Evolutionary conservation across 805 yeast genomes (phyloP), one percentile per base, ranked within the genome.

Genomic region (Saccharomyces jurei): DNA sequence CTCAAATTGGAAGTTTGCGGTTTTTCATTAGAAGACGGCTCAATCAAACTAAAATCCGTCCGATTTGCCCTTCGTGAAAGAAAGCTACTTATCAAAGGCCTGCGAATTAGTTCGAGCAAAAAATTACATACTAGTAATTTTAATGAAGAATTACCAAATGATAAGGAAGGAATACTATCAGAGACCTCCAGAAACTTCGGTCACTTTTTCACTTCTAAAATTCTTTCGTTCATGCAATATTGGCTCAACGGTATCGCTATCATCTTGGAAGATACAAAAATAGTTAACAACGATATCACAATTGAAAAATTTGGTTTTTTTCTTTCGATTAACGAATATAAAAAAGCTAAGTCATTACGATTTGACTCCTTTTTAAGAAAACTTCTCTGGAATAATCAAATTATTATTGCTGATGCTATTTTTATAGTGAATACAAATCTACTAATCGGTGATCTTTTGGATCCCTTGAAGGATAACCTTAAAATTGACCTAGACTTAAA

Each of bases 401-500:
- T 41, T 2, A 9, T 59, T 11, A 51, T 54, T 29, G 54, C 58
- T 27, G 62, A 59, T 36, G 46, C 56, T 11, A 47, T 54, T 27
- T 27, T 55, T 14, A 50, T 53, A 3, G 30, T 51, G 41, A 54
- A 47, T 47, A 46, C 56, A 9, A 47, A 25, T 29, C 6, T 57
- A 10, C 14, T 14, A n/a, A 51, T 46, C 28, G 28, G 44, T 5
- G 51, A 29, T 9, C 49, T 49, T 13, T 44, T 50, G 9, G 28
- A 57, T 9, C 57, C 58, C 1, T 22, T 64, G 4, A 51, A 58
- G n/a, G 44, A 60, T 9, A 41, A 17, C 3, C 25, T 36, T 36
- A 25, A 17, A 36, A 13, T 60, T 2, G 28, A 28, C 8, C 9
- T 59, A 2, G 68, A 66, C 41, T 29, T 64, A 2, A 64, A 64